Percentiles rank a stretch among this genome's conserved stretches.
Evolutionary conservation across 148 eudicot genomes (phyloP).

Genomic region (Vaccinium darrowii): DNA sequence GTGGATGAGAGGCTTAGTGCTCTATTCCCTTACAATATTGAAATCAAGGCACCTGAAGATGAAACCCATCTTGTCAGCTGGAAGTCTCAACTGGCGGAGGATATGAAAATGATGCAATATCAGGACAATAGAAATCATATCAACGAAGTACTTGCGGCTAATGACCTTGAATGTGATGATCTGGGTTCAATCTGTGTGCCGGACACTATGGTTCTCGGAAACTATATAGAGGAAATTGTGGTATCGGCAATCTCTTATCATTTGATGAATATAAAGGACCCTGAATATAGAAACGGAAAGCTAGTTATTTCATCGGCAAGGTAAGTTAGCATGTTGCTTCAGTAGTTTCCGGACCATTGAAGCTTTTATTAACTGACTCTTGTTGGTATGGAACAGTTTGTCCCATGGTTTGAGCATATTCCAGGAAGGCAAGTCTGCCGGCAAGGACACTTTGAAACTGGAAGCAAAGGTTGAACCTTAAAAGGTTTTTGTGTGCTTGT

Average conservation of each 20-base stretch:
- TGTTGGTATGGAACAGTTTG: slow-evolving; percentile 50
- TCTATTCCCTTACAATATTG: slow-evolving; percentile 82
- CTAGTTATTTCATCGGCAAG: slow-evolving; percentile 77
- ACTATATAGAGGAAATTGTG: slow-evolving; percentile 84
- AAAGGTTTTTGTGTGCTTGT: slow-evolving; percentile 32
- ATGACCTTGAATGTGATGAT: slow-evolving; percentile 91
- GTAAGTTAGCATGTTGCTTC: slow-evolving; percentile 30
- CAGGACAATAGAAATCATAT: slow-evolving; percentile 87
- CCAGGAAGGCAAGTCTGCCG: slow-evolving; percentile 57
- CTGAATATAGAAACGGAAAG: slow-evolving; percentile 77
- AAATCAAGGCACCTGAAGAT: slow-evolving; percentile 82
- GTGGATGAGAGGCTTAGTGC: slow-evolving; percentile 63
- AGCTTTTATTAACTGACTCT: slow-evolving; percentile 10
- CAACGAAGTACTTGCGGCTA: slow-evolving; percentile 79
- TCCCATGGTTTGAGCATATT: slow-evolving; percentile 82
- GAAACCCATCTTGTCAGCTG: slow-evolving; percentile 74
- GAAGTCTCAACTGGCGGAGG: slow-evolving; percentile 83
- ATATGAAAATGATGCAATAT: slow-evolving; percentile 79
- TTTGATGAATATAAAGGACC: slow-evolving; percentile 68
- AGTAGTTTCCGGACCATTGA: not conserved
- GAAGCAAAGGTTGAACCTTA: slow-evolving; percentile 45
- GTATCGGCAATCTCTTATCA: slow-evolving; percentile 86
- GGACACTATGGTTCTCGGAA: slow-evolving; percentile 64
- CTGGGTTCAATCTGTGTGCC: slow-evolving; percentile 61
- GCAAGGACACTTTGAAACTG: slow-evolving; percentile 46